Conservation (phyloP, 2,329 filamentous ascomycete species). For the Coleophoma cylindrospora region DNA sequence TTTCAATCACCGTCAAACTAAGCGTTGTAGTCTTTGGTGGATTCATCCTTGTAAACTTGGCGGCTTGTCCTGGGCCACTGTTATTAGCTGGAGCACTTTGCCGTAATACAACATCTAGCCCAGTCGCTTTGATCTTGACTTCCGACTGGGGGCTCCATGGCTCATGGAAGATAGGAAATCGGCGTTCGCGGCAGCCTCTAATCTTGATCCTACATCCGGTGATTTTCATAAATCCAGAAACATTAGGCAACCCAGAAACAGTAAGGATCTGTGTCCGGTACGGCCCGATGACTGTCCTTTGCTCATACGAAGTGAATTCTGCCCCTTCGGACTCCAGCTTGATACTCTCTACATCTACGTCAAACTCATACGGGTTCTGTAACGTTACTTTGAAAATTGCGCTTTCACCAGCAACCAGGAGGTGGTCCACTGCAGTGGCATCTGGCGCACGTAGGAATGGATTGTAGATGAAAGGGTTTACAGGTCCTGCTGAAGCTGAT, state of each 20-base stretch:
- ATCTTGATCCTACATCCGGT: slow-evolving; percentile 77
- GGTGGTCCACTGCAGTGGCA: slow-evolving; percentile 54
- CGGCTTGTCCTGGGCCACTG: slow-evolving; percentile 25
- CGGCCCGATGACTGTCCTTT: slow-evolving; percentile 68
- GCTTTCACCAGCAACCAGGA: slow-evolving; percentile 74
- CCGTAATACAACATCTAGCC: slow-evolving; percentile 43
- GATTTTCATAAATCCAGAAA: slow-evolving; percentile 65
- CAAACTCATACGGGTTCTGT: slow-evolving; percentile 92
- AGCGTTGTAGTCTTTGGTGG: slow-evolving; percentile 46
- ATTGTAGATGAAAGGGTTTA: slow-evolving; percentile 91
- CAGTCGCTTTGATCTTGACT: slow-evolving; percentile 71
- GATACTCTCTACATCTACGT: slow-evolving; percentile 82
- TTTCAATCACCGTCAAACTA: slow-evolving; percentile 68
- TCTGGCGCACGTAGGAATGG: slow-evolving; percentile 72
- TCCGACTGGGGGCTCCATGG: slow-evolving; percentile 69
- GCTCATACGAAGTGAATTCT: slow-evolving; percentile 61
- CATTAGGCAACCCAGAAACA: slow-evolving; percentile 62
- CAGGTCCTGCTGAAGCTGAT: slow-evolving; percentile 31
- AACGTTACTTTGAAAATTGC: slow-evolving; percentile 77
- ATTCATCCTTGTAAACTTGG: slow-evolving; percentile 32
- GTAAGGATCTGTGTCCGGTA: slow-evolving; percentile 77
- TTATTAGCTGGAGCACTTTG: slow-evolving; percentile 25
- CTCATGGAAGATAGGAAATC: slow-evolving; percentile 77
- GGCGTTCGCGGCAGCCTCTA: slow-evolving; percentile 72
- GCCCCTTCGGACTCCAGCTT: slow-evolving; percentile 69